Percentiles rank a stretch among this genome's conserved stretches.
Conservation (phyloP, 176 grass and related monocot species). For the Miscanthus lutarioriparius region DNA sequence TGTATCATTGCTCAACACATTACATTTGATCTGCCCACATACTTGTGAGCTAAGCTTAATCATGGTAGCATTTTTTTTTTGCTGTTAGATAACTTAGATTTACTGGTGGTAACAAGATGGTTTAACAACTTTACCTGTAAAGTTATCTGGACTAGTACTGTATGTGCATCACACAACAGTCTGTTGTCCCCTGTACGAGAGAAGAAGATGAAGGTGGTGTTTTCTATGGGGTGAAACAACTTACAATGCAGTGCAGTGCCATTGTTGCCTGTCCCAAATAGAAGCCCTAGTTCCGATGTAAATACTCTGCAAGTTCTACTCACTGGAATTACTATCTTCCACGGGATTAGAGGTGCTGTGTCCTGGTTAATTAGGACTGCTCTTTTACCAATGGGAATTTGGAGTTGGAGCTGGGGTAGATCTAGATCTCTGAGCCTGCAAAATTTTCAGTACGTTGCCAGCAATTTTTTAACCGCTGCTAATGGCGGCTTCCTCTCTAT, state of each 20-base stretch:
- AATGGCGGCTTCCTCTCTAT: slow-evolving; percentile 52
- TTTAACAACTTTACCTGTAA: slow-evolving; percentile 38
- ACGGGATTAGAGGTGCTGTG: slow-evolving; percentile 54
- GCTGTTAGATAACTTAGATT: slow-evolving; percentile 26
- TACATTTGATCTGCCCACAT: slow-evolving; percentile 30
- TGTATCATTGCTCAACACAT: slow-evolving; percentile 42
- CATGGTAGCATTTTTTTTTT: neutral
- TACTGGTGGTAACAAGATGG: slow-evolving; percentile 26
- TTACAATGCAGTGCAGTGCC: slow-evolving; percentile 39
- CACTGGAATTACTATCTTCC: slow-evolving; percentile 59
- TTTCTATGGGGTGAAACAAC: slow-evolving; percentile 33
- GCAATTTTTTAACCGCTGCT: slow-evolving; percentile 13
- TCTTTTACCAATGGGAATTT: slow-evolving; percentile 71
- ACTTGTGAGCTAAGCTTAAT: slow-evolving; percentile 43
- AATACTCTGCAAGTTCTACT: slow-evolving; percentile 61
- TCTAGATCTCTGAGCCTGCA: slow-evolving; percentile 58
- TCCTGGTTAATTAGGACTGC: slow-evolving; percentile 57
- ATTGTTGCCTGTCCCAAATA: slow-evolving; percentile 41
- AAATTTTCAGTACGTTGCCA: slow-evolving; percentile 30
- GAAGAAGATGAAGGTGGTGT: slow-evolving; percentile 30
- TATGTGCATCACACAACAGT: neutral
- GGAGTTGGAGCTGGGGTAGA: slow-evolving; percentile 47
- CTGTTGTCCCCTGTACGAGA: slow-evolving; percentile 14
- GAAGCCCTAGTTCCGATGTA: slow-evolving; percentile 66
- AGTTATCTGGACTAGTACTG: slow-evolving; percentile 23